phyloP scores from a whole-genome alignment of 2,329 filamentous ascomycete genomes.

The Aureobasidium mangrovei region DNA sequence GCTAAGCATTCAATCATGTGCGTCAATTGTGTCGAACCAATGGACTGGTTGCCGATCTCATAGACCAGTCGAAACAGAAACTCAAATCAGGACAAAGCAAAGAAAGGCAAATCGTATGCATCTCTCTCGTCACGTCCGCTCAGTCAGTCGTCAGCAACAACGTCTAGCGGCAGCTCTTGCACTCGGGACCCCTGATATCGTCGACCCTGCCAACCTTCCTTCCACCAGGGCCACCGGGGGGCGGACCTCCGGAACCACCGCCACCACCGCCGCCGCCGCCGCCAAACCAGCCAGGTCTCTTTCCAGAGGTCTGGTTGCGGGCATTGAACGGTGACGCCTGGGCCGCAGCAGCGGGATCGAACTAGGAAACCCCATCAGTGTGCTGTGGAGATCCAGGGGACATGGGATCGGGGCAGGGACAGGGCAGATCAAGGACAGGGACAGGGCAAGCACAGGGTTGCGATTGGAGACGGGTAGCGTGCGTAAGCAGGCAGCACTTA shows the following conservation, averaged over 20 bases:
- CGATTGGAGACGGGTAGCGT: not conserved
- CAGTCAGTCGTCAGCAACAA: too few relatives aligned
- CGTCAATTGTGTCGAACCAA: too few relatives aligned
- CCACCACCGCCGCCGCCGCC: conserved; percentile 22
- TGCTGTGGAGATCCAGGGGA: not conserved
- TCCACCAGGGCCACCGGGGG: conserved; percentile 37
- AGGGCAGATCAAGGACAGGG: not conserved
- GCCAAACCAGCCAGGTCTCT: conserved; percentile 10
- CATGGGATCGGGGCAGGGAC: not conserved
- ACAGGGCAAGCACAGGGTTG: not conserved
- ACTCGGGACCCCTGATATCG: conserved; percentile 16
- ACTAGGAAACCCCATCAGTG: conserved; percentile 21
- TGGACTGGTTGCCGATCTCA: too few relatives aligned
- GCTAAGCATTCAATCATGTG: too few relatives aligned
- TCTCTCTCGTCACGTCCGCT: too few relatives aligned
- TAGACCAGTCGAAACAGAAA: too few relatives aligned
- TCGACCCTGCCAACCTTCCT: conserved; percentile 46
- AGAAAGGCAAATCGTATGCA: too few relatives aligned
- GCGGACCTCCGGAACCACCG: conserved; percentile 23
- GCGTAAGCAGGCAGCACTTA: conserved; percentile 21
- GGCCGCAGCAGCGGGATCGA: conserved; percentile 39
- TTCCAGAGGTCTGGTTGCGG: conserved; percentile 20
- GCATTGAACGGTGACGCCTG: conserved; percentile 39
- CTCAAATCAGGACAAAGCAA: too few relatives aligned
- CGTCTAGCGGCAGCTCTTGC: conserved; percentile 8